phyloP scores from a whole-genome alignment of 176 grass and related monocot species.

The Rhipidocladum racemiflorum region DNA sequence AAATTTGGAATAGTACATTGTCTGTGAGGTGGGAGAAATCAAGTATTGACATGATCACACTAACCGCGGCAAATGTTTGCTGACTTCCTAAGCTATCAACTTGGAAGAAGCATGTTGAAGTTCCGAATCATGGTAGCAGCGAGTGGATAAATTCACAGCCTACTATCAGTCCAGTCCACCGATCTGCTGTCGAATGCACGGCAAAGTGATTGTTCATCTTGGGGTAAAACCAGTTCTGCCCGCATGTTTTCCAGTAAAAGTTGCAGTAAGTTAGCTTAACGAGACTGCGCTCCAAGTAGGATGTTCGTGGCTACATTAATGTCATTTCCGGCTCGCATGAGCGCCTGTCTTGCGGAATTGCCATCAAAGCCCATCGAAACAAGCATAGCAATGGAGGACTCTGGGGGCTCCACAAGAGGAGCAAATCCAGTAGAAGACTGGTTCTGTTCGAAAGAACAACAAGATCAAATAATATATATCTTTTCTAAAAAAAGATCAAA shows the following conservation, averaged over 20 bases:
- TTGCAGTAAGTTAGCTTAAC: constrained; percentile 28
- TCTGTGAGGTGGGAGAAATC: constrained; percentile 25
- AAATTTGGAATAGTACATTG: constrained; percentile 26
- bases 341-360: constrained; percentile 76
- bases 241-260: neutral
- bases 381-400: constrained; percentile 76
- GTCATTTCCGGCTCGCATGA: constrained; percentile 79
- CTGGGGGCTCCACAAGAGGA: constrained; percentile 62
- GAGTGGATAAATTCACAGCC: neutral
- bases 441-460: constrained; percentile 40
- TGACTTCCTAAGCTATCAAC: constrained; percentile 22
- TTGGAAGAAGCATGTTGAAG: neutral
- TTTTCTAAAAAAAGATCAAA: too few species aligned
- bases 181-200: neutral
- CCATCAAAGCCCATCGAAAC: constrained; percentile 92
- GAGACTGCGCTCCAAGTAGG: constrained; percentile 79
- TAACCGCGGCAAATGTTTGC: constrained; percentile 25
- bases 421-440: constrained; percentile 33
- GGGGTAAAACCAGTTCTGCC: constrained; percentile 8
- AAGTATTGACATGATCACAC: constrained; percentile 38
- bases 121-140: neutral
- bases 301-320: constrained; percentile 88
- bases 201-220: constrained; percentile 10
- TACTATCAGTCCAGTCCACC: neutral
- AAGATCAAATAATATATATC: neutral